Evolutionary conservation across 2,329 filamentous ascomycete species (phyloP).

Genomic region (Chrysoporthe puriensis): DNA sequence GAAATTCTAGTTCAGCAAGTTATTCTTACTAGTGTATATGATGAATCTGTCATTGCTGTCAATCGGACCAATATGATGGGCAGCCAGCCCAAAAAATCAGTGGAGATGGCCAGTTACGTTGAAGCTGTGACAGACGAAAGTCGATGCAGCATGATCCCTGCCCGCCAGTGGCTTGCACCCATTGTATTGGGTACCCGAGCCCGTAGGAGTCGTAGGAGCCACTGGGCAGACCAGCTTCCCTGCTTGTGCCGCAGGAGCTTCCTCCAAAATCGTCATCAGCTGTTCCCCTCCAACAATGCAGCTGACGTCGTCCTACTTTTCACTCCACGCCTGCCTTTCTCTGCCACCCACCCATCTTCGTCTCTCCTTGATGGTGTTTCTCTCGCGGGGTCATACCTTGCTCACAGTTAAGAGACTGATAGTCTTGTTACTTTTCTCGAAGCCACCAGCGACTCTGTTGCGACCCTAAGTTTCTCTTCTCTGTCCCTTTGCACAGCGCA

Average conservation of each 20-base stretch:
- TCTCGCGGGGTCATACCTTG: constrained; percentile 14
- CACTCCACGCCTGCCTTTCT: constrained; percentile 3
- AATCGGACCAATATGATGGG: not conserved
- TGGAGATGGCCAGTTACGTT: not conserved
- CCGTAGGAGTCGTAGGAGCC: not conserved
- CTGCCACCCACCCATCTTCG: constrained; percentile 1
- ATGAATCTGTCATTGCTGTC: no score
- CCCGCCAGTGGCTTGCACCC: not conserved
- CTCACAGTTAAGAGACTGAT: not conserved
- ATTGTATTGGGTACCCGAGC: not conserved
- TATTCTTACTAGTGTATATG: no score
- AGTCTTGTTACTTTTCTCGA: not conserved
- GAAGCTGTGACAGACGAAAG: not conserved
- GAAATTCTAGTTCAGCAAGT: no score
- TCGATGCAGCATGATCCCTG: not conserved
- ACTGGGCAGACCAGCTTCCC: not conserved
- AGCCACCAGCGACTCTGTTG: not conserved
- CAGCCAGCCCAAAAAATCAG: not conserved
- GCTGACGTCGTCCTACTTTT: constrained; percentile 16
- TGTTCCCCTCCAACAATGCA: constrained; percentile 1
- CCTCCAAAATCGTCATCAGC: constrained; percentile 5
- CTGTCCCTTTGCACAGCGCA: not conserved
- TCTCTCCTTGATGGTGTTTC: constrained; percentile 11
- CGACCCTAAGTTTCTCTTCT: not conserved
- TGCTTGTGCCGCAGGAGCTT: constrained; percentile 3